Percentiles rank a stretch among this genome's conserved stretches.
These are phyloP conservation scores for Alternaria arborescens DNA, from an alignment of 2,329 filamentous ascomycete genomes.

Conservation along the genomic window DNA sequence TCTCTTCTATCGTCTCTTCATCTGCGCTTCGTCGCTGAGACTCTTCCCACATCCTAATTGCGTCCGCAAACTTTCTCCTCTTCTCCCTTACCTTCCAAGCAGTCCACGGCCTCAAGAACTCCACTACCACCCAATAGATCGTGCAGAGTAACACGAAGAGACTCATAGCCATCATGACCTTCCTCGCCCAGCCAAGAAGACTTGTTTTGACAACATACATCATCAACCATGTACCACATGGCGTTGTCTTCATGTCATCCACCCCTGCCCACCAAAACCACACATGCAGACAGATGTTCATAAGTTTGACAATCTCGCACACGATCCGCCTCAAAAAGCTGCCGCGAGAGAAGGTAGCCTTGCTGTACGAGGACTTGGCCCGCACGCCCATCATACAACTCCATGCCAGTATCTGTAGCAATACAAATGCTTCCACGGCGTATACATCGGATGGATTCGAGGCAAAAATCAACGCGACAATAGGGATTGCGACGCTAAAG, in stretches of 20 bases:
- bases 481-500: slow-evolving; percentile 34
- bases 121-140: slow-evolving; percentile 4
- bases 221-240: slow-evolving; percentile 25
- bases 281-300: slow-evolving; percentile 18
- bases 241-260: slow-evolving; percentile 25
- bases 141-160: slow-evolving; percentile 13
- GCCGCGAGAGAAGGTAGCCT: slow-evolving; percentile 6
- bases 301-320: slow-evolving; percentile 17
- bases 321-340: slow-evolving; percentile 2
- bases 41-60: slow-evolving; percentile 9
- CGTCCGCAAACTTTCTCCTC: slow-evolving; percentile 12
- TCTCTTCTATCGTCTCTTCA: neutral
- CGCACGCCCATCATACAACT: slow-evolving; percentile 21
- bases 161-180: slow-evolving; percentile 25
- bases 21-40: neutral
- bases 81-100: slow-evolving; percentile 7
- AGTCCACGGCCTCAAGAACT: slow-evolving; percentile 7
- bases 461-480: slow-evolving; percentile 25
- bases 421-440: slow-evolving; percentile 31
- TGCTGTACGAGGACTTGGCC: neutral
- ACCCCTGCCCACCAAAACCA: slow-evolving; percentile 37
- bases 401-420: slow-evolving; percentile 32
- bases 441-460: slow-evolving; percentile 13
- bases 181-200: slow-evolving; percentile 12
- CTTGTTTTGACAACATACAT: slow-evolving; percentile 27